Base-by-base conservation (phyloP, 352 stramenopile species). In the Thalassiosira tumida region DNA sequence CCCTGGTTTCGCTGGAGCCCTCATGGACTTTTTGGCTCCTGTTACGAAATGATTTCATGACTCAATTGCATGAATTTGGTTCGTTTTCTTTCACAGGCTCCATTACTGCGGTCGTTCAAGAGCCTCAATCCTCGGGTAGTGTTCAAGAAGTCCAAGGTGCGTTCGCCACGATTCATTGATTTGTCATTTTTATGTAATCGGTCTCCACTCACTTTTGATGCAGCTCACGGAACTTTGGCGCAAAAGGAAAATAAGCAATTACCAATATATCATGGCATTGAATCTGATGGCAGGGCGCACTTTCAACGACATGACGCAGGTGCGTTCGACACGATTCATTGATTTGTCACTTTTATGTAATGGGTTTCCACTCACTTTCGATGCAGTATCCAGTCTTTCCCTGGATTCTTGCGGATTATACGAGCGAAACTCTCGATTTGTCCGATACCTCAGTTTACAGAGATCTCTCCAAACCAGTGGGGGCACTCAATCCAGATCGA, bases 371-470 rank as follows among this genome's bases (percentile, higher is more conserved):
- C 43, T 54, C 43, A 54, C 43, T 54, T 54, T 54, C 7, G 43
- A 54, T 54, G 7, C 43, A 54, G 43, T 99, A 99, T 94, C 98
- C 99, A 26, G 98, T 99, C 13, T 99, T 99, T 87, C 99, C 98
- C 24, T 99, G 99, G 99, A 96, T 99, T 24, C 89, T 99, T 17
- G 91, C 96, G 21, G 99, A 99, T 95, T 99, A 99, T 93, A 97
- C 96, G 5, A 98, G 97, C 38, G 90, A 97, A 35, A 97, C 96
- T 24, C 95, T 99, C 38, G 98, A 99, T 94, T 94, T 99, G 5
- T 96, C 92, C 54, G 97, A 99, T 87, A 96, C 93, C 1, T 90
- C 72, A 17, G 95, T 97, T 13, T 99, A 98, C 89, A 96, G 98
- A 70, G 98, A 99, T 94, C 92, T 99, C 26, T 97, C 95, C 10